Conservation (phyloP, 257 asterid genomes). For the Marsdenia floribunda region DNA sequence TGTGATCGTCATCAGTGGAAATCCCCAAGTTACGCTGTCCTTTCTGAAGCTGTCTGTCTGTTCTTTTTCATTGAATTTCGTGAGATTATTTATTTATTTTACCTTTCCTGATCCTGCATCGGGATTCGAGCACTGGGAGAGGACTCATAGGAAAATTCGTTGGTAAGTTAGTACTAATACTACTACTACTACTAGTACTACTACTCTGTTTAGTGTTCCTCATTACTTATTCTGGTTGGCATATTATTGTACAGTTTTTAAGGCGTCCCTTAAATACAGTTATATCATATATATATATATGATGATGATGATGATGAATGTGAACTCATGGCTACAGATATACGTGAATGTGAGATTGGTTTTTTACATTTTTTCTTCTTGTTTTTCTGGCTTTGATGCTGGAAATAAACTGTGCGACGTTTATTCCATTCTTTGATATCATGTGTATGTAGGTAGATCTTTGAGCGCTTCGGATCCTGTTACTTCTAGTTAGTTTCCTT, state of each 20-base stretch:
- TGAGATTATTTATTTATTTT: background rate
- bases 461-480: slow-evolving; percentile 1
- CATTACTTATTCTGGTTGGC: background rate
- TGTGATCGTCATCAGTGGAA: background rate
- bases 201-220: background rate
- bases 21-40: background rate
- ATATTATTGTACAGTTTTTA: background rate
- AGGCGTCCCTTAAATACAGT: background rate
- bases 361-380: background rate
- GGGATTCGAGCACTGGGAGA: background rate
- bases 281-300: background rate
- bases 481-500: background rate
- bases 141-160: background rate
- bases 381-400: background rate
- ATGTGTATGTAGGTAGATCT: background rate
- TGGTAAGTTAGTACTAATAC: background rate
- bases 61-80: background rate
- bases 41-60: background rate
- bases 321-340: background rate
- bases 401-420: background rate
- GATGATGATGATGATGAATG: background rate
- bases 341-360: background rate
- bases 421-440: background rate
- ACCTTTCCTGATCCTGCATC: background rate
- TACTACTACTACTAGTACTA: background rate